phyloP scores from a whole-genome alignment of 2,329 filamentous ascomycete species.

The Aspergillus sp. region DNA sequence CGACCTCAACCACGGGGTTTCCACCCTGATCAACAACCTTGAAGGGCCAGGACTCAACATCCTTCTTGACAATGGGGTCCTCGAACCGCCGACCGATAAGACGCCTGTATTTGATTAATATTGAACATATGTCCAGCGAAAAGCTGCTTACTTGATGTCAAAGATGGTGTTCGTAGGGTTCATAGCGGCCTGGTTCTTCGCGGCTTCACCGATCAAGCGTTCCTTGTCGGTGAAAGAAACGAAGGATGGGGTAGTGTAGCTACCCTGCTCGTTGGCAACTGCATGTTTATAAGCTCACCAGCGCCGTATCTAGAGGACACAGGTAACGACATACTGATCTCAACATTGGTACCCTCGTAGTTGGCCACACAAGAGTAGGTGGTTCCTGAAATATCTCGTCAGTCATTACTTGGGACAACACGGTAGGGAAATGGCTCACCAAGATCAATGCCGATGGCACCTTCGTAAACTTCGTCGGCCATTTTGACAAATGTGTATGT shows the following conservation, averaged over 20 bases:
- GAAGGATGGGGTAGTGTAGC: conserved; percentile 98
- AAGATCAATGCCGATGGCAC: conserved; percentile 99
- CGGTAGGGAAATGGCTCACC: conserved; percentile 60
- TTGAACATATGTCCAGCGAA: conserved; percentile 7
- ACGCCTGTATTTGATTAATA: conserved; percentile 62
- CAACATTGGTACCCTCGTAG: conserved; percentile 99
- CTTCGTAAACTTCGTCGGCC: conserved; percentile 98
- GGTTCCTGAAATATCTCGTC: conserved; percentile 66
- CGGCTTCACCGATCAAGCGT: conserved; percentile 98
- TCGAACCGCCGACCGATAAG: conserved; percentile 95
- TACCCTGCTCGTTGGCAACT: conserved; percentile 99
- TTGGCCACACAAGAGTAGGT: conserved; percentile 99
- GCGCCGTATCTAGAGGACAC: not conserved
- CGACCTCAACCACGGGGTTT: conserved; percentile 88
- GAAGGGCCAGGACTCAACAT: conserved; percentile 98
- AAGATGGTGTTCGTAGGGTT: conserved; percentile 98
- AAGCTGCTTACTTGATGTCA: conserved; percentile 82
- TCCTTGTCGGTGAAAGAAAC: conserved; percentile 99
- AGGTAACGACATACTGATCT: conserved; percentile 74
- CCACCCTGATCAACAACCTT: conserved; percentile 90
- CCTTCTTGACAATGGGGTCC: conserved; percentile 97
- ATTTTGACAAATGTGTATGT: conserved; percentile 53
- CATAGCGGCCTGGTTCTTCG: conserved; percentile 99
- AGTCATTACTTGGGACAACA: conserved; percentile 17
- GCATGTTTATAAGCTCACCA: conserved; percentile 4